Conservation (phyloP, 768 basidiomycete genomes). For the Pleurotus salmoneostramineus region DNA sequence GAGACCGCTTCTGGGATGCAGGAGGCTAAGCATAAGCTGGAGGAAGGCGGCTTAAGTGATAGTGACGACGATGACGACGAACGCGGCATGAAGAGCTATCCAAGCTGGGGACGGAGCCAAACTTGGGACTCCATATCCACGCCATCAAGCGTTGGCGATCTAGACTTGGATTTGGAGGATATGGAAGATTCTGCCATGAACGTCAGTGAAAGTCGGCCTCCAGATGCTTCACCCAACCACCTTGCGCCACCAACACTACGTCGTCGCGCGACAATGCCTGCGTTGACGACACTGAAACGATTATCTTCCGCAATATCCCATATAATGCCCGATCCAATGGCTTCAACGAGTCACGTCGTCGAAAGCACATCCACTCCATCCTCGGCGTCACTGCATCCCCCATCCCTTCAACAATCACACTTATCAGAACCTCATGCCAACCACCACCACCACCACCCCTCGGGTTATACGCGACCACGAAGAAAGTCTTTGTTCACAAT, state of each 20-base stretch:
- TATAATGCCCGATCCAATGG: slow-evolving; percentile 15
- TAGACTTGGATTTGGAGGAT: slow-evolving; percentile 11
- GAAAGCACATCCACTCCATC: background rate
- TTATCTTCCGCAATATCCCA: slow-evolving; percentile 31
- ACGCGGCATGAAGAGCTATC: slow-evolving; percentile 25
- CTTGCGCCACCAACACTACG: background rate
- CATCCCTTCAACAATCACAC: background rate
- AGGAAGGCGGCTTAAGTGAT: slow-evolving; percentile 14
- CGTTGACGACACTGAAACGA: slow-evolving; percentile 19
- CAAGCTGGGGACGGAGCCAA: slow-evolving; percentile 50
- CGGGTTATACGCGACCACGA: slow-evolving; percentile 18
- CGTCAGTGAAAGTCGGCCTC: slow-evolving; percentile 15
- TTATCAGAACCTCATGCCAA: background rate
- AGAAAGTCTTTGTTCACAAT: slow-evolving; percentile 25
- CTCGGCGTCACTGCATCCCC: background rate
- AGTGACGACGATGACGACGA: slow-evolving; percentile 25
- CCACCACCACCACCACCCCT: background rate
- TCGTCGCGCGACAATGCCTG: slow-evolving; percentile 11
- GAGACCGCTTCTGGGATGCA: slow-evolving; percentile 41
- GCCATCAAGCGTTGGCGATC: slow-evolving; percentile 10
- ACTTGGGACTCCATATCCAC: slow-evolving; percentile 20
- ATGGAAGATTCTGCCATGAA: slow-evolving; percentile 11
- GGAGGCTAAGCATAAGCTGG: slow-evolving; percentile 35
- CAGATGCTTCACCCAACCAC: slow-evolving; percentile 1
- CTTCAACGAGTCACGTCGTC: slow-evolving; percentile 10